phyloP scores from a whole-genome alignment of 2,329 filamentous ascomycete genomes.

The Mycogone perniciosa region DNA sequence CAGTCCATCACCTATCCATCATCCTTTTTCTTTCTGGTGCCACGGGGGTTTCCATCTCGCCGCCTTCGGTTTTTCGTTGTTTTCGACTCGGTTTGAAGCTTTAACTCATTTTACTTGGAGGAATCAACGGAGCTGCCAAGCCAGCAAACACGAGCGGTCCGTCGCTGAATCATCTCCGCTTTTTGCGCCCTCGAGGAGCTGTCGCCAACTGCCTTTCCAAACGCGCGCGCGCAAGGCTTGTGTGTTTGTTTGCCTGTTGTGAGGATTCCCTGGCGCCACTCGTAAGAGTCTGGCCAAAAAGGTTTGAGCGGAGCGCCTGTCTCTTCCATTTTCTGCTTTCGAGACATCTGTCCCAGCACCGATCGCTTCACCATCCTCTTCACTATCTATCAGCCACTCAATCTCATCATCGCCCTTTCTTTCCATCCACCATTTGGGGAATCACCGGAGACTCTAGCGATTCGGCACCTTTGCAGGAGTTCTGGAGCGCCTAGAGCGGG shows the following conservation, averaged over 20 bases:
- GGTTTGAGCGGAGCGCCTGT: constrained; percentile 35
- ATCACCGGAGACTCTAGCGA: constrained; percentile 7
- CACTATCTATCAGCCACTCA: constrained; percentile 23
- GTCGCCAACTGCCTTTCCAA: not conserved
- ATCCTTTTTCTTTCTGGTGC: not conserved
- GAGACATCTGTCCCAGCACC: constrained; percentile 30
- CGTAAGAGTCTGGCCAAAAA: constrained; percentile 10
- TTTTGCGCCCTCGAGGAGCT: not conserved
- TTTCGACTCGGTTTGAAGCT: not conserved
- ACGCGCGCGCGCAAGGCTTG: not conserved
- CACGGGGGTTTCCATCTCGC: constrained; percentile 2
- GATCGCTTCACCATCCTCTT: constrained; percentile 33
- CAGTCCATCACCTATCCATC: constrained; percentile 1
- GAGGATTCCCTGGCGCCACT: not conserved
- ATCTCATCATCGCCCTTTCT: constrained; percentile 29
- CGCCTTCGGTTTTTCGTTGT: not conserved
- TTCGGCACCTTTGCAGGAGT: constrained; percentile 24
- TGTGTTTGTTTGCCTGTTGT: no score
- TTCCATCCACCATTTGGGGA: constrained; percentile 20
- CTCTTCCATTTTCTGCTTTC: constrained; percentile 32
- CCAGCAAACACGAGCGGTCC: not conserved
- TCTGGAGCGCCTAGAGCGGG: constrained; percentile 26
- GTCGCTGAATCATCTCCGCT: constrained; percentile 1
- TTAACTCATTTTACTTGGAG: not conserved
- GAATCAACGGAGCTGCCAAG: not conserved